Conservation (phyloP, 495 filamentous ascomycete species). For the Talaromyces ruber region DNA sequence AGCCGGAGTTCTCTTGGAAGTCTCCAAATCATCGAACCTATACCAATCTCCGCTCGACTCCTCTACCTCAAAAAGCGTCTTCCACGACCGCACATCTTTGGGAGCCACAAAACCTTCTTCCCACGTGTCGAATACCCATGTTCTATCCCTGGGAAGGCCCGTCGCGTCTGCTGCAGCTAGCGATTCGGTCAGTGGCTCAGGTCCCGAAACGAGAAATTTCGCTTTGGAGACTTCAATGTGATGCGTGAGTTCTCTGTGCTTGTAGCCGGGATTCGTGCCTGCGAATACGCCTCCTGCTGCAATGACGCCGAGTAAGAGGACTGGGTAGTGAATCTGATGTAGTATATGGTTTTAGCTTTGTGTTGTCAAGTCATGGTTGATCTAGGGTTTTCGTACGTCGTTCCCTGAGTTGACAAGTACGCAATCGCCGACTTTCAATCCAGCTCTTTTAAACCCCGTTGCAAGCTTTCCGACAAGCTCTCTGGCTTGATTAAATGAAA, state of each 20-base stretch:
- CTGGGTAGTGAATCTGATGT: slow-evolving; percentile 46
- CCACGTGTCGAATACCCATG: slow-evolving; percentile 43
- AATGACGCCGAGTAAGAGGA: slow-evolving; percentile 47
- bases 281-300: slow-evolving; percentile 44
- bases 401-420: slow-evolving; percentile 17
- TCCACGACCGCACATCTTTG: slow-evolving; percentile 38
- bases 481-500: neutral
- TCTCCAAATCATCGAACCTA: slow-evolving; percentile 33
- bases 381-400: slow-evolving; percentile 12
- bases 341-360: neutral
- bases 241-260: slow-evolving; percentile 54
- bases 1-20: slow-evolving; percentile 40
- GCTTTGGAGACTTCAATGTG: slow-evolving; percentile 44
- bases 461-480: neutral
- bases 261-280: slow-evolving; percentile 51
- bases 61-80: slow-evolving; percentile 38
- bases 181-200: slow-evolving; percentile 40
- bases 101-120: slow-evolving; percentile 22
- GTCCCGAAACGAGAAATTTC: slow-evolving; percentile 47
- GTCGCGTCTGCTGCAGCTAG: slow-evolving; percentile 38
- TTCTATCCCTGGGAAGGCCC: slow-evolving; percentile 37
- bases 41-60: slow-evolving; percentile 13
- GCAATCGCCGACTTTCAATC: neutral
- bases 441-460: neutral
- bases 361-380: neutral